Base-by-base conservation (phyloP, 2,329 filamentous ascomycete species). In the Xylaria polymorpha region DNA sequence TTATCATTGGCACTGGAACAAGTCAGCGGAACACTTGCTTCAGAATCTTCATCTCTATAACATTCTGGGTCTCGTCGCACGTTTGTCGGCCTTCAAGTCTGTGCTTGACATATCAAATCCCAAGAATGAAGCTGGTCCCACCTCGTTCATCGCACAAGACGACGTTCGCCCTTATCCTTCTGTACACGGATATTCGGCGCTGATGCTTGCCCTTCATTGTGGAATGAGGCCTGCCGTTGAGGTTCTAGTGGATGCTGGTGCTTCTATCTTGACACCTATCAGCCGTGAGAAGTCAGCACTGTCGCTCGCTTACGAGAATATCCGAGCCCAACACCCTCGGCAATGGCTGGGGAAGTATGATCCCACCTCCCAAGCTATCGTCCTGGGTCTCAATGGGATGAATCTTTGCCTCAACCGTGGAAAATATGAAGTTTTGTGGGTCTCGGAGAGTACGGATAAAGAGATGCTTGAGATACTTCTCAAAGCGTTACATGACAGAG, bases 381-480 rank as follows among this genome's bases (percentile, higher is more conserved):
- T 41, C 10, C 5, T 22, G 29, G 7, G 2, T 5, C 8, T 3
- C 18, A 4, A n/a, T 4, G 10, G n/a, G n/a, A n/a, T n/a, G n/a
- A n/a, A n/a, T n/a, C n/a, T n/a, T n/a, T n/a, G n/a, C n/a, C n/a
- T n/a, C n/a, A n/a, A n/a, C n/a, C n/a, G n/a, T n/a, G n/a, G n/a
- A n/a, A 18, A 51, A 14, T 10, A 2, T 3, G 32, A 48, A 14
- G 7, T 2, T 3, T n/a, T 61, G 50, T 39, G 51, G 35, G 20
- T 70, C n/a, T 41, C 56, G 22, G 64, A 70, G 37, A 61, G 41
- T 46, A 68, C 56, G 15, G 65, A 70, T 44, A 51, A 41, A 32
- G 68, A 57, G 4, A 70, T 68, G 68, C 56, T 70, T 14, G 48
- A 70, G 35, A 62, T 68, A 35, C 57, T 70, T 5, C 64, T 68